A percentile compares a stretch with the other conserved stretches of the same genome.
These are phyloP conservation scores for Lactarius hengduanensis DNA, from an alignment of 768 basidiomycete species.

Conservation along the genomic window DNA sequence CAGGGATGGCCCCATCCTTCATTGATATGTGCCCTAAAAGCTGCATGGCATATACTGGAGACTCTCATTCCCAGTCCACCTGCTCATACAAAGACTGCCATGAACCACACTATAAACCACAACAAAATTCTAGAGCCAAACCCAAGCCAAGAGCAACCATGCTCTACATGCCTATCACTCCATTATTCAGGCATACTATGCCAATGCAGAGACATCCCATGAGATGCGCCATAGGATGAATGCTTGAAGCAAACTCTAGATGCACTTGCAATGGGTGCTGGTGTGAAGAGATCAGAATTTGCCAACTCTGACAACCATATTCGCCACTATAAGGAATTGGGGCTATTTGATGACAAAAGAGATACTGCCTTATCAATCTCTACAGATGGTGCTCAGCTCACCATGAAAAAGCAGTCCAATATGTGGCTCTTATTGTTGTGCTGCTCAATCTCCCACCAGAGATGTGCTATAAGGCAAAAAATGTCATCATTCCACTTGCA, in stretches of 20 bases:
- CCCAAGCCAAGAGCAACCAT: neutral
- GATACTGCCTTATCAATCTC: constrained; percentile 35
- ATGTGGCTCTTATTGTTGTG: constrained; percentile 32
- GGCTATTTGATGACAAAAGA: constrained; percentile 14
- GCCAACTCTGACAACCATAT: neutral
- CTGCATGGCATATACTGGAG: constrained; percentile 4
- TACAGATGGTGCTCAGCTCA: constrained; percentile 35
- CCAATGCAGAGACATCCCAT: constrained; percentile 1
- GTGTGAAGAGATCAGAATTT: constrained; percentile 6
- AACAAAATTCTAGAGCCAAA: neutral
- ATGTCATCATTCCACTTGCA: constrained; percentile 3
- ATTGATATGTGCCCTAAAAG: neutral
- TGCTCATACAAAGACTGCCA: neutral
- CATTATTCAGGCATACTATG: constrained; percentile 4
- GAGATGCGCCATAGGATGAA: neutral
- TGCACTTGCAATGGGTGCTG: neutral
- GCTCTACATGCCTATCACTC: neutral
- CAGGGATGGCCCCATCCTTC: too few relatives aligned
- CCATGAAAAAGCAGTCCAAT: constrained; percentile 37
- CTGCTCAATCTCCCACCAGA: constrained; percentile 28
- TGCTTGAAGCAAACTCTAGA: neutral
- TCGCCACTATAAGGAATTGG: neutral
- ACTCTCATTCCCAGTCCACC: neutral
- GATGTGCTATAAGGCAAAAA: neutral
- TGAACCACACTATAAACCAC: neutral